Evolutionary conservation across 1,139 yeast genomes (phyloP).

Genomic region (Taphrina deformans): DNA sequence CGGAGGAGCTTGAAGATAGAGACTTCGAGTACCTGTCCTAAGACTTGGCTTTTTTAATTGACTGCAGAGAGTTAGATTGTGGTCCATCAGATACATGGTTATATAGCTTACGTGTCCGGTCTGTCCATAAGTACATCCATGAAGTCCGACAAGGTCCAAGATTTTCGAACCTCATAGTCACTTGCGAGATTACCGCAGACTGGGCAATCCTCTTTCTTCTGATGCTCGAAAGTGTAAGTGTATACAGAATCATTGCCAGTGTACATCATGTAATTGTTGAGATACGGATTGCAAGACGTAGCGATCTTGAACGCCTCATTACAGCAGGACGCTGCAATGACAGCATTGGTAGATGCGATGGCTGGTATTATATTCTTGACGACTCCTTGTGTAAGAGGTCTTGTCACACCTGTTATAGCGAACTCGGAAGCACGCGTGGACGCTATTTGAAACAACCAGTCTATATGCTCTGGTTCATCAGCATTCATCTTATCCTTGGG

Average conservation of each 20-base stretch:
- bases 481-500: constrained; percentile 56
- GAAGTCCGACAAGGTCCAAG: constrained; percentile 55
- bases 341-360: constrained; percentile 89
- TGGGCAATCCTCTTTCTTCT: constrained; percentile 62
- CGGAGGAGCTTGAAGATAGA: constrained; percentile 58
- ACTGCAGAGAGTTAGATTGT: constrained; percentile 45
- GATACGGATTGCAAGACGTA: constrained; percentile 64
- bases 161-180: constrained; percentile 41
- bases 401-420: constrained; percentile 70
- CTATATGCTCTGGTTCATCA: constrained; percentile 68
- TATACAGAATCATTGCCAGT: constrained; percentile 76
- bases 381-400: constrained; percentile 74
- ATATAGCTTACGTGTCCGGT: constrained; percentile 42
- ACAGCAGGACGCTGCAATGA: constrained; percentile 88
- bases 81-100: background rate
- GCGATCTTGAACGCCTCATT: constrained; percentile 80
- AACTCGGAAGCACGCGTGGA: constrained; percentile 61
- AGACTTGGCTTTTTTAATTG: constrained; percentile 57
- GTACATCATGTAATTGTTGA: constrained; percentile 84
- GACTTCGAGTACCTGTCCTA: constrained; percentile 49
- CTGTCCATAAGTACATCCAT: constrained; percentile 48
- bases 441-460: constrained; percentile 63
- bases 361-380: constrained; percentile 92
- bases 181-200: constrained; percentile 65
- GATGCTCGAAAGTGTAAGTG: constrained; percentile 68